Evolutionary conservation across 2,329 filamentous ascomycete species (phyloP).

Genomic region (Biscogniauxia mediterranea): DNA sequence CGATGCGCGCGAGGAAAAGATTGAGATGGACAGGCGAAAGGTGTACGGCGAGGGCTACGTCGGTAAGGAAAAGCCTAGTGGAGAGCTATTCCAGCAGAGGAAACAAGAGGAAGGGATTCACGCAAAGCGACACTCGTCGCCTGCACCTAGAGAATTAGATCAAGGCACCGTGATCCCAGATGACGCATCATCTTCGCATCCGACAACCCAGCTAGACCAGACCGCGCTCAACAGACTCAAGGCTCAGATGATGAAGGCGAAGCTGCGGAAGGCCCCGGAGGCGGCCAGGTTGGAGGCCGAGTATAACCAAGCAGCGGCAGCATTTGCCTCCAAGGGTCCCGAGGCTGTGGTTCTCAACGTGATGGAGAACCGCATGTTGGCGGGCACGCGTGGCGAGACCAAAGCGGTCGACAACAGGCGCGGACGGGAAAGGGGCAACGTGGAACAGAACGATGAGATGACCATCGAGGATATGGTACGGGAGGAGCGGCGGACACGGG

Average conservation of each 20-base stretch:
- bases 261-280: conserved; percentile 74
- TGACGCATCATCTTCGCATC: conserved; percentile 43
- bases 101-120: conserved; percentile 54
- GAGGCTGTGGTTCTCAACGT: conserved; percentile 78
- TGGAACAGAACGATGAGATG: conserved; percentile 95
- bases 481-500: conserved; percentile 83
- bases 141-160: conserved; percentile 34
- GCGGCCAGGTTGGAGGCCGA: conserved; percentile 75
- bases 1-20: conserved; percentile 86
- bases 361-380: conserved; percentile 87
- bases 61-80: conserved; percentile 81
- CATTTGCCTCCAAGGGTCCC: conserved; percentile 54
- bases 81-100: conserved; percentile 80
- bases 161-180: conserved; percentile 61
- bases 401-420: conserved; percentile 76
- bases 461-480: conserved; percentile 94
- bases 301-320: conserved; percentile 73
- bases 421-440: conserved; percentile 77
- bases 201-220: conserved; percentile 62
- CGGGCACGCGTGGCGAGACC: conserved; percentile 70
- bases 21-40: conserved; percentile 79
- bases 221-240: conserved; percentile 85
- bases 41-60: conserved; percentile 84
- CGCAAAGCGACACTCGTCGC: conserved; percentile 34
- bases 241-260: conserved; percentile 94